These are phyloP conservation scores for Blastobotrys raffinosifermentans DNA, from an alignment of 1,139 yeast genomes.

Conservation along the genomic window DNA sequence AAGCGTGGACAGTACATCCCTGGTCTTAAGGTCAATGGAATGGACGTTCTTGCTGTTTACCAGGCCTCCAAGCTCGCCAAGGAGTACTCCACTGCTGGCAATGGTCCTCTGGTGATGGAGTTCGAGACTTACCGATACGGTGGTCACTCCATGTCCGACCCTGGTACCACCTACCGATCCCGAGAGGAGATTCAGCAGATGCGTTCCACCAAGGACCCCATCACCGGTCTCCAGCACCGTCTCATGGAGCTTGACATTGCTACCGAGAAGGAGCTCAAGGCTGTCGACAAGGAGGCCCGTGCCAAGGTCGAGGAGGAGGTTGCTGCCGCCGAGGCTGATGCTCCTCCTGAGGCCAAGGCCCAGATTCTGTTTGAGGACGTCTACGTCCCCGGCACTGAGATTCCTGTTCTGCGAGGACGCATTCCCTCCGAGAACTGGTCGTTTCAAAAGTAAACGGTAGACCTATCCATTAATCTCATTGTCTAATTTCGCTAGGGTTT, in stretches of 20 bases:
- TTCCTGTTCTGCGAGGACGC: slow-evolving; percentile 93
- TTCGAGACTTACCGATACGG: slow-evolving; percentile 99
- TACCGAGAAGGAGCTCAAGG: slow-evolving; percentile 88
- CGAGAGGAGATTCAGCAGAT: slow-evolving; percentile 99
- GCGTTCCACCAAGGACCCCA: slow-evolving; percentile 98
- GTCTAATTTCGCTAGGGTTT: background rate
- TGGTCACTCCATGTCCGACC: slow-evolving; percentile 99
- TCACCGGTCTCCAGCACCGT: slow-evolving; percentile 88
- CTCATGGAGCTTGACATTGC: slow-evolving; percentile 79
- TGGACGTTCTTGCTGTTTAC: slow-evolving; percentile 93
- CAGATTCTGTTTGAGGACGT: slow-evolving; percentile 94
- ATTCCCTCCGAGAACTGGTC: slow-evolving; percentile 67
- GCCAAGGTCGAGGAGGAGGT: slow-evolving; percentile 91
- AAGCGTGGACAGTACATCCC: slow-evolving; percentile 99
- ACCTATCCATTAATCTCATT: slow-evolving; percentile 1
- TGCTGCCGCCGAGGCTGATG: slow-evolving; percentile 86
- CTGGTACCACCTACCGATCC: slow-evolving; percentile 99
- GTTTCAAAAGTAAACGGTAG: slow-evolving; percentile 20
- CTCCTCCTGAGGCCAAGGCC: slow-evolving; percentile 94
- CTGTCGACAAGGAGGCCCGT: slow-evolving; percentile 94
- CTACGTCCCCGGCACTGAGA: slow-evolving; percentile 90
- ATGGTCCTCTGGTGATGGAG: slow-evolving; percentile 94
- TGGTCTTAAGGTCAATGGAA: slow-evolving; percentile 96
- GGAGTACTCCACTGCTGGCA: slow-evolving; percentile 90
- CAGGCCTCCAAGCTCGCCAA: slow-evolving; percentile 96